These are phyloP conservation scores for Intubia oerlemansii DNA, from an alignment of 2,329 filamentous ascomycete species.

Conservation along the genomic window DNA sequence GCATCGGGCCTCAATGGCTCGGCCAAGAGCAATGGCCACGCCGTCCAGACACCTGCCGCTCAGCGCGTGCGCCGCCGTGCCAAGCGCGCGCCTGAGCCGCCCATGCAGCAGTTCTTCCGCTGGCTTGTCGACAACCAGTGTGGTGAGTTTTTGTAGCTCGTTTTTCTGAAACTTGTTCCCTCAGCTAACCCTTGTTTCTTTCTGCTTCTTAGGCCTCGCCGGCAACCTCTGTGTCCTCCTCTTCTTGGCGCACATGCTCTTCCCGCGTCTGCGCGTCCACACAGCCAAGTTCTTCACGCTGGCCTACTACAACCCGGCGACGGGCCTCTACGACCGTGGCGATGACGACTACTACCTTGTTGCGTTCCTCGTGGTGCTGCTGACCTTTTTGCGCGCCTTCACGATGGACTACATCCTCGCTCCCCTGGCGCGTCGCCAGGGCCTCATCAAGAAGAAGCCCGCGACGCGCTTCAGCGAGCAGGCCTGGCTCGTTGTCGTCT, in stretches of 20 bases:
- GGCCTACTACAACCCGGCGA: constrained; percentile 55
- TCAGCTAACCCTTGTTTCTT: neutral
- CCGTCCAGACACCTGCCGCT: no score
- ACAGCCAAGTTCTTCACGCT: constrained; percentile 80
- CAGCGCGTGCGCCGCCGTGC: no score
- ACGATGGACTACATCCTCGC: constrained; percentile 73
- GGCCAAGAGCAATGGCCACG: no score
- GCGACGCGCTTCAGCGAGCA: constrained; percentile 80
- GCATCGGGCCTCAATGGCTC: no score
- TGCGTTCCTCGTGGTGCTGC: constrained; percentile 56
- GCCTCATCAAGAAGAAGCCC: constrained; percentile 56
- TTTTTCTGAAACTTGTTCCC: neutral
- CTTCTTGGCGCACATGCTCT: constrained; percentile 59
- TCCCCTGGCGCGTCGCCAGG: constrained; percentile 51
- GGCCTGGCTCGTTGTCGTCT: constrained; percentile 77
- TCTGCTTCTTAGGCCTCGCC: constrained; percentile 41
- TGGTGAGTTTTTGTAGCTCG: constrained; percentile 30
- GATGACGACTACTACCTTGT: constrained; percentile 64
- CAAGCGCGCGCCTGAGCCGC: constrained; percentile 40
- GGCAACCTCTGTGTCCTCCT: constrained; percentile 71
- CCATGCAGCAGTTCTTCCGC: constrained; percentile 36
- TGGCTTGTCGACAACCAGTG: constrained; percentile 66
- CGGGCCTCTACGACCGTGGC: constrained; percentile 54
- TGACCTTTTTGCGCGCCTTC: constrained; percentile 68
- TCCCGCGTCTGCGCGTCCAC: constrained; percentile 56